A percentile compares a stretch with the other conserved stretches of the same genome.
These are phyloP conservation scores for Marsdenia floribunda DNA, from an alignment of 257 asterid species.

Conservation along the genomic window DNA sequence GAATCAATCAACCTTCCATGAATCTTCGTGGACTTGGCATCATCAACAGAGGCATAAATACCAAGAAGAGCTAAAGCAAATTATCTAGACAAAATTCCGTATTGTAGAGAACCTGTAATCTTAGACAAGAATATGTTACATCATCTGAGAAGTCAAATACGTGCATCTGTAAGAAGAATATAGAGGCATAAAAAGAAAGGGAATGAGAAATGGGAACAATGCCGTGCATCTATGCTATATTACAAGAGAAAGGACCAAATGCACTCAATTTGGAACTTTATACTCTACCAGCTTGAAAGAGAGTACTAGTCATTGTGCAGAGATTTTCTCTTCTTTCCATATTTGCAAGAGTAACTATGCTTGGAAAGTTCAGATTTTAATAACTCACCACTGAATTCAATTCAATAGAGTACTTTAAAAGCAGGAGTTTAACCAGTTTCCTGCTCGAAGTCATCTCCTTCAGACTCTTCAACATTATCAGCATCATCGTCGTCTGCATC, in stretches of 20 bases:
- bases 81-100: background rate
- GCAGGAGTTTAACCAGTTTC: slow-evolving; percentile 56
- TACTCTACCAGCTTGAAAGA: background rate
- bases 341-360: background rate
- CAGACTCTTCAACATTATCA: slow-evolving; percentile 87
- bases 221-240: background rate
- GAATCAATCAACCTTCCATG: background rate
- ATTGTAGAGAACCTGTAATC: background rate
- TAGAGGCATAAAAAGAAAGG: background rate
- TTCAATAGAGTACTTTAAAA: background rate
- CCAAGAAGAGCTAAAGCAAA: background rate
- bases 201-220: background rate
- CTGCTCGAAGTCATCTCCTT: slow-evolving; percentile 94
- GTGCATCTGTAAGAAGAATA: background rate
- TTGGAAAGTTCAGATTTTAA: background rate
- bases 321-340: background rate
- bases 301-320: background rate
- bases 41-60: background rate
- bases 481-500: slow-evolving; percentile 90
- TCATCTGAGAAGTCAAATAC: background rate
- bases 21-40: background rate
- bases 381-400: background rate
- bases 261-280: background rate
- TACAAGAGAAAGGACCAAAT: background rate
- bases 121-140: background rate